These are phyloP conservation scores for Candolleomyces eurysporus DNA, from an alignment of 768 basidiomycete genomes.

Conservation along the genomic window DNA sequence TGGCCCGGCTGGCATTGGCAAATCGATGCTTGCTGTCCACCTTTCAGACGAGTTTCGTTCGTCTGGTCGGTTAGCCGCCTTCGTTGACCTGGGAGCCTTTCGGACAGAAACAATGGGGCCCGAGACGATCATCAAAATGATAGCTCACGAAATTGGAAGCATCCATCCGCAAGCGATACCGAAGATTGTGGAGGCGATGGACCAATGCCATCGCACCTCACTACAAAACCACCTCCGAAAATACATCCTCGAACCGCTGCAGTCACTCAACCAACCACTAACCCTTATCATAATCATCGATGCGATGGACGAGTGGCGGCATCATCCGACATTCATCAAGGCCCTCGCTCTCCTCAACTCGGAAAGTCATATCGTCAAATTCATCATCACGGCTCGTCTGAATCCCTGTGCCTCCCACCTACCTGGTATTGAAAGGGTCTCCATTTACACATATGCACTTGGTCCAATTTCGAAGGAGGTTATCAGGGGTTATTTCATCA, in stretches of 20 bases:
- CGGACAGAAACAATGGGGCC: not conserved
- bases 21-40: conserved; percentile 4
- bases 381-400: conserved; percentile 6
- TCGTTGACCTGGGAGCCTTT: not conserved
- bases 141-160: conserved; percentile 5
- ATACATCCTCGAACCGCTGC: not conserved
- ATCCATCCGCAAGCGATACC: conserved; percentile 1
- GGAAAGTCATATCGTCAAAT: not conserved
- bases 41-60: not conserved
- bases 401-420: not conserved
- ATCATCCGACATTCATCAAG: not conserved
- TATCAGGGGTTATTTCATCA: not conserved
- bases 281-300: conserved; percentile 8
- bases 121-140: conserved; percentile 8
- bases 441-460: not conserved
- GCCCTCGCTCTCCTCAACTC: not conserved
- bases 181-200: not conserved
- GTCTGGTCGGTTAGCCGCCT: conserved; percentile 1
- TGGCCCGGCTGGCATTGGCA: conserved; percentile 9
- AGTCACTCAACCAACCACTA: not conserved
- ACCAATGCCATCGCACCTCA: not conserved
- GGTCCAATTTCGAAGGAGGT: not conserved
- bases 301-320: conserved; percentile 9
- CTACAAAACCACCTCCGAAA: not conserved
- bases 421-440: not conserved